Conservation (phyloP, 495 filamentous ascomycete genomes). For the Podospora pseudoanserina region DNA sequence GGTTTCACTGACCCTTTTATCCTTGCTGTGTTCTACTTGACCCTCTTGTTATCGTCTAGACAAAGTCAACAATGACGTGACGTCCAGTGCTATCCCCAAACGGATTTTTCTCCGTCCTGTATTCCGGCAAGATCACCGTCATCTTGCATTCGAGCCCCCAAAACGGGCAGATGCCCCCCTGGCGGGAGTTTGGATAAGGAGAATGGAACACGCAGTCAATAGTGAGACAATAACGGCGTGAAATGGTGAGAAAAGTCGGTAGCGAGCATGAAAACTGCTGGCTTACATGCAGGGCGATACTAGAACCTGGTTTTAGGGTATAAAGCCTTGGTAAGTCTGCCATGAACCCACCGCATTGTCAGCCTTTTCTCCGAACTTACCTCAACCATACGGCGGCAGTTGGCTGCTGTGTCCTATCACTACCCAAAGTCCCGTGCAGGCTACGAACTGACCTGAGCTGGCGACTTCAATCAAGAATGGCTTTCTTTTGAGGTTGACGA, state of each 20-base stretch:
- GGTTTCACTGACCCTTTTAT: not conserved
- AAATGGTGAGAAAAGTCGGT: not conserved
- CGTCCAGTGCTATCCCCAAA: not conserved
- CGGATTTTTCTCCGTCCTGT: not conserved
- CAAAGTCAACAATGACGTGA: conserved; percentile 2
- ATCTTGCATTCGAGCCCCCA: not conserved
- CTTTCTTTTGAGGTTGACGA: not conserved
- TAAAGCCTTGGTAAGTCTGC: not conserved
- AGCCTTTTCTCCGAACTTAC: not conserved
- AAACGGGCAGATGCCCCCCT: not conserved
- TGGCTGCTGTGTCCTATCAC: not conserved
- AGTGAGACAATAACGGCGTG: not conserved
- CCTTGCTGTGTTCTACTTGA: not conserved
- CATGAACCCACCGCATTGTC: not conserved
- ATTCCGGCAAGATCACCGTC: not conserved
- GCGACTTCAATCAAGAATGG: not conserved
- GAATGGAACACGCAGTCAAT: too few species aligned
- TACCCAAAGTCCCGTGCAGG: not conserved
- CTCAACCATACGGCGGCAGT: not conserved
- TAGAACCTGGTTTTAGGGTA: not conserved
- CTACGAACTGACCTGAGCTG: not conserved
- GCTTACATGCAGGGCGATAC: not conserved
- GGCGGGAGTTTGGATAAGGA: not conserved
- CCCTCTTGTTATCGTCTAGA: not conserved
- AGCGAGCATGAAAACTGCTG: not conserved